Evolutionary conservation across 1,284 basidiomycete genomes (phyloP), one percentile per base, ranked within the genome.

Genomic region (Ceratobasidium sp.): DNA sequence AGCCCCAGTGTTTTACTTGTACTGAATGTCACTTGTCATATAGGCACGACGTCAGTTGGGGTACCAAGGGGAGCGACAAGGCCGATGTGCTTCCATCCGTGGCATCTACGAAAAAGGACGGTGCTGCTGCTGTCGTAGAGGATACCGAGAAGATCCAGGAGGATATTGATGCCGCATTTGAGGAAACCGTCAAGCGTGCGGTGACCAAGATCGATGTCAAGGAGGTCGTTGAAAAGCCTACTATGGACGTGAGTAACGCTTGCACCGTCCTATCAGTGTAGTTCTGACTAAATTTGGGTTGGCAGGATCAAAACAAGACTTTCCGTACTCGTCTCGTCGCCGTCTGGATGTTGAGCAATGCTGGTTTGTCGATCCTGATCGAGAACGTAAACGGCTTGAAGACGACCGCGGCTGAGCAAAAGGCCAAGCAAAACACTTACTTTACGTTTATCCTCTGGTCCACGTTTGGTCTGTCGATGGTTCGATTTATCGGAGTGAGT

Each of bases 1-100:
- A 26, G 18, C 14, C 53, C 32, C 1, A 36, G 9, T 10, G 9
- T 72, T 2, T 34, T 21, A 23, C 34, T 10, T 53, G 78, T 43
- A 53, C 41, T 74, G 64, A 64, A 41, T 48, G 30, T 62, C 34
- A 21, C n/a, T 26, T 52, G 45, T 6, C 72, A 61, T 76, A 28
- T 74, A 90, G 88, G 74, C 77, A 78, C 64, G 77, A 78, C 71
- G 89, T 92, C 23, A 74, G 73, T 39, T 95, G 94, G 95, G 94
- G 95, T 82, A 97, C 95, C 10, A 97, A 97, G 82, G 96, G 96
- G 62, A 94, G 93, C 72, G 97, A 98, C 83, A 96, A 97, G 80
- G 95, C 90, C 0, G 96, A 98, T 77, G 92, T 92, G 0, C 84
- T 98, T n/a, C 97, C 96, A 0, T 92, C 94, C 0, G 89, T 97